phyloP scores from a whole-genome alignment of 495 filamentous ascomycete genomes.

The Daldinia concentrica region DNA sequence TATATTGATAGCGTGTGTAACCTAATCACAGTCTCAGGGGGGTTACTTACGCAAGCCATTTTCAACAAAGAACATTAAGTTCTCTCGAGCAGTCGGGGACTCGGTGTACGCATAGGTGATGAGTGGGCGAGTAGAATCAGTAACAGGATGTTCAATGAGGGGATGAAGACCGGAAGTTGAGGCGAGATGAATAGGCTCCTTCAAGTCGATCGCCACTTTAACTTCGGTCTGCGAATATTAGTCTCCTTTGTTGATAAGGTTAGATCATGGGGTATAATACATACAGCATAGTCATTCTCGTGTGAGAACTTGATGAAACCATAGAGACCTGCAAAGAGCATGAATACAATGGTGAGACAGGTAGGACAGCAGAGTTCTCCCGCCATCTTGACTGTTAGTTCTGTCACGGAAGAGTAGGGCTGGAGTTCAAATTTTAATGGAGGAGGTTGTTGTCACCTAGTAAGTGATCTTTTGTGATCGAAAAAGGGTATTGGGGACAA shows the following conservation, averaged over 20 bases:
- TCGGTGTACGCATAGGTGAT: slow-evolving; percentile 49
- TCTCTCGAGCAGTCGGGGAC: slow-evolving; percentile 36
- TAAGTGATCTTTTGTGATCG: neutral
- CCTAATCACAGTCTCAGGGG: too few relatives aligned
- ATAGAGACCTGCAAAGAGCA: slow-evolving; percentile 21
- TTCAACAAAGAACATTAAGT: slow-evolving; percentile 46
- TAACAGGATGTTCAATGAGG: neutral
- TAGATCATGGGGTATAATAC: neutral
- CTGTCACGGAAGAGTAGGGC: neutral
- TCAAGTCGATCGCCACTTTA: neutral
- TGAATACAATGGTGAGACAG: slow-evolving; percentile 11
- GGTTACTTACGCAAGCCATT: slow-evolving; percentile 42
- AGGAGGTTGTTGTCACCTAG: neutral
- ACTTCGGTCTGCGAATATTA: slow-evolving; percentile 10
- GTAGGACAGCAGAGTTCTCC: slow-evolving; percentile 15
- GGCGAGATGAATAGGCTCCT: neutral
- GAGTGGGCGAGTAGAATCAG: slow-evolving; percentile 11
- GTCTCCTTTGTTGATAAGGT: neutral
- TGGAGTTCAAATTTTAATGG: neutral
- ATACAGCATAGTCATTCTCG: slow-evolving; percentile 12
- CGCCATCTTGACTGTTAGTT: slow-evolving; percentile 4
- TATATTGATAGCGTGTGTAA: neutral
- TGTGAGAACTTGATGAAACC: slow-evolving; percentile 32
- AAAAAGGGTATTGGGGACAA: neutral
- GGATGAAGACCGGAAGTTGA: neutral